Evolutionary conservation across 164 flowering plant genomes (phyloP), one percentile per base, ranked within the genome.

Genomic region (Cinnamomum micranthum): DNA sequence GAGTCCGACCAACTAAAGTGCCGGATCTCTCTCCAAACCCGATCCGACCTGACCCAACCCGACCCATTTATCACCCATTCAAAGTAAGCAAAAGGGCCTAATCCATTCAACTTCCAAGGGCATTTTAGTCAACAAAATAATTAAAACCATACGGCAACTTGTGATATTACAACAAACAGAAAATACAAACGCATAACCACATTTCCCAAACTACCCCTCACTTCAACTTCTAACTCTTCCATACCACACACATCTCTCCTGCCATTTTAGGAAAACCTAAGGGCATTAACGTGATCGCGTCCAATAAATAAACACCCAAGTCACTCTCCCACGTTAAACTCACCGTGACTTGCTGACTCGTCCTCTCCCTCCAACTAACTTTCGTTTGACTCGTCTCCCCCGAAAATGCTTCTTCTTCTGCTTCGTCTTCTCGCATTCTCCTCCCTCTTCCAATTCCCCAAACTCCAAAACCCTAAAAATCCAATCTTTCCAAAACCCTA

Each of bases 401-500:
- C 1, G 47, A 67, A 65, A 28, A 67, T 67, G 69, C 69, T 6
- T 15, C 60, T 17, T 3, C 60, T 55, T 2, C 60, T 55, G 0
- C 60, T 17, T 55, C 60, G 4, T 55, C 60, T 55, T 17, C 41
- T n/a, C 28, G 13, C 19, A n/a, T 70, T 25, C 9, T 14, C 12
- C 25, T 27, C 41, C n/a, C 11, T n/a, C 13, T 11, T 17, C 55
- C 51, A 3, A 20, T 23, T 55, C 55, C 62, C 28, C 41, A 27
- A 27, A 25, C 23, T 22, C 59, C 74, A 12, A 28, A 59, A 33
- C 47, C 74, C 50, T 60, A 71, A 41, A 69, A 59, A 28, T 58
- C 27, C 27, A 7, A 71, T 17, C 3, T 22, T 59, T 22, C 25
- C 6, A 55, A 51, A 71, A 59, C 9, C 64, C 66, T 60, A 31